phyloP scores from a whole-genome alignment of 805 yeast species.

The Candida taoyuanica region DNA sequence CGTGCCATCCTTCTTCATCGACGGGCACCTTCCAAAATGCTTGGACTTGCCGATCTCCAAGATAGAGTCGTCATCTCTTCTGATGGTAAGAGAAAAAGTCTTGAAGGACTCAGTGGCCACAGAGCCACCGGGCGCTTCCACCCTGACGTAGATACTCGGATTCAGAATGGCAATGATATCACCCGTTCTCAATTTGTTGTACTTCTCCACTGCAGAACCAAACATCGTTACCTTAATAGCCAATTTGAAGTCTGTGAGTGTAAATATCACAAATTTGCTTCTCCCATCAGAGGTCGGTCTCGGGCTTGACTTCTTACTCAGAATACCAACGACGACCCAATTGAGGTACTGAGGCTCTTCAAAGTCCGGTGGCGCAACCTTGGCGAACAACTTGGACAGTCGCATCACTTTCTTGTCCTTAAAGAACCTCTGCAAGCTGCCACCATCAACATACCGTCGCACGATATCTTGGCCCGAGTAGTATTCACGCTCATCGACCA shows the following conservation, averaged over 20 bases:
- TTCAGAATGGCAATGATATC: conserved; percentile 71
- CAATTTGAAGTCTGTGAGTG: conserved; percentile 63
- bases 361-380: conserved; percentile 64
- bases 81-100: conserved; percentile 53
- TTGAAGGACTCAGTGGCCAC: conserved; percentile 3
- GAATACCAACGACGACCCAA: conserved; percentile 75
- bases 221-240: conserved; percentile 59
- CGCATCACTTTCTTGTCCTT: conserved; percentile 50
- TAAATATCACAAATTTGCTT: conserved; percentile 54
- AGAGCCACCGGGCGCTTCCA: conserved; percentile 7
- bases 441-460: conserved; percentile 42
- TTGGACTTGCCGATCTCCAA: conserved; percentile 70
- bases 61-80: conserved; percentile 45
- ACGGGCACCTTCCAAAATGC: conserved; percentile 61
- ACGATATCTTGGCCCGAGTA: conserved; percentile 40
- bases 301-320: conserved; percentile 53
- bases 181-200: conserved; percentile 72
- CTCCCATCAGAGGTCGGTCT: conserved; percentile 36
- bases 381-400: conserved; percentile 55
- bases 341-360: conserved; percentile 66
- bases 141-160: conserved; percentile 50
- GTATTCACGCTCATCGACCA: conserved; percentile 41
- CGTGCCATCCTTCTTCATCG: conserved; percentile 40
- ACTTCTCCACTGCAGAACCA: conserved; percentile 61
- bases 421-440: conserved; percentile 35